These are phyloP conservation scores for Cystobasidiaceae sp. DNA, from an alignment of 1,284 basidiomycete species.

Conservation along the genomic window DNA sequence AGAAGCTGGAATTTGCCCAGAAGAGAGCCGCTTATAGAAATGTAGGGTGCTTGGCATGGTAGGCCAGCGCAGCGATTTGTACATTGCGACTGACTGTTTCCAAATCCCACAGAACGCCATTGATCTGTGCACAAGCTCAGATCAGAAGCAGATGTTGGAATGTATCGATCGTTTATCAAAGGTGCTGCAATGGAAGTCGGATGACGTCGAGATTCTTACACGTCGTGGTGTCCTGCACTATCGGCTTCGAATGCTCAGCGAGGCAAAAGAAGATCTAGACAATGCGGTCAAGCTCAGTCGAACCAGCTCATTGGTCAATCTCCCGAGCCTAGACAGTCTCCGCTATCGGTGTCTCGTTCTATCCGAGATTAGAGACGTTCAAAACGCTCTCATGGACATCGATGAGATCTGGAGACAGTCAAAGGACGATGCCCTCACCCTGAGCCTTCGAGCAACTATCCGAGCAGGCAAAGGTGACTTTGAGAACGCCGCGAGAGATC, in stretches of 20 bases:
- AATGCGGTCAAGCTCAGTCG: background rate
- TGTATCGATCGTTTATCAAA: slow-evolving; percentile 32
- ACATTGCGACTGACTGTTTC: background rate
- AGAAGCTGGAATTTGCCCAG: slow-evolving; percentile 7
- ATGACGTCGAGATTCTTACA: slow-evolving; percentile 31
- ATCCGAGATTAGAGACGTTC: slow-evolving; percentile 11
- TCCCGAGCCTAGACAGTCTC: slow-evolving; percentile 6
- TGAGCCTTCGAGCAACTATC: slow-evolving; percentile 15
- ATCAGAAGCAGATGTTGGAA: background rate
- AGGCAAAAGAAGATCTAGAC: slow-evolving; percentile 15
- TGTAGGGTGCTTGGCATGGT: background rate
- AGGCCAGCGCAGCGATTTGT: background rate
- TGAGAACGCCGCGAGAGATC: background rate
- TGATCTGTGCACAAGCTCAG: slow-evolving; percentile 29
- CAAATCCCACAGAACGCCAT: background rate
- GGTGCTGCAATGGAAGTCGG: slow-evolving; percentile 35
- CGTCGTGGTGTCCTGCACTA: slow-evolving; percentile 28
- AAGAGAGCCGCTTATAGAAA: slow-evolving; percentile 25
- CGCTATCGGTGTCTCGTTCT: slow-evolving; percentile 6
- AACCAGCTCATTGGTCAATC: background rate
- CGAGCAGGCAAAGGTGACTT: slow-evolving; percentile 9
- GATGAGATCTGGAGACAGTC: slow-evolving; percentile 3
- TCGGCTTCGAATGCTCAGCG: slow-evolving; percentile 22
- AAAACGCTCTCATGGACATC: slow-evolving; percentile 16
- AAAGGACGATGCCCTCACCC: background rate